A percentile compares a stretch with the other conserved stretches of the same genome.
phyloP scores from a whole-genome alignment of 371 early-diverging fungal genomes.

The Mortierella sp. region DNA sequence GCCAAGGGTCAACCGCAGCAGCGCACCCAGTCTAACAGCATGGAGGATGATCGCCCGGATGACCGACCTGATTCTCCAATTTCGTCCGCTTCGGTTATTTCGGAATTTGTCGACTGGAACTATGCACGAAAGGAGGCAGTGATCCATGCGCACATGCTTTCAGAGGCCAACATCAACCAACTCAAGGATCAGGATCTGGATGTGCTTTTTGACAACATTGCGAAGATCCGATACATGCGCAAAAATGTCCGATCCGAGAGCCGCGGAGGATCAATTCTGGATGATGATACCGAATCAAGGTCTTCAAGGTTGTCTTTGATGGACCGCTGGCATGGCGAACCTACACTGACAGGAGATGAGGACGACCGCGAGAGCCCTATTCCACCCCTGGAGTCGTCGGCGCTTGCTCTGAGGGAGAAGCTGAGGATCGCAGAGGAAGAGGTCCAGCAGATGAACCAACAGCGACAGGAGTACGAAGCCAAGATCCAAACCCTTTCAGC shows the following conservation, averaged over 20 bases:
- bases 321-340: constrained; percentile 45
- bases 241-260: constrained; percentile 65
- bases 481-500: constrained; percentile 66
- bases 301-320: constrained; percentile 40
- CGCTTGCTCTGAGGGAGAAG: constrained; percentile 64
- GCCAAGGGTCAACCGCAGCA: constrained; percentile 16
- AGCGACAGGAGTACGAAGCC: constrained; percentile 70
- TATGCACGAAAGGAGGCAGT: constrained; percentile 82
- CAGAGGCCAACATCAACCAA: constrained; percentile 62
- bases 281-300: constrained; percentile 68
- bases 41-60: constrained; percentile 51
- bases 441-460: constrained; percentile 67
- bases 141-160: constrained; percentile 60
- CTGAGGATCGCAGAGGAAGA: constrained; percentile 67
- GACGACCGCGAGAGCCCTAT: constrained; percentile 34
- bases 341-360: constrained; percentile 22
- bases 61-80: constrained; percentile 74
- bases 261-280: constrained; percentile 62
- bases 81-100: constrained; percentile 64
- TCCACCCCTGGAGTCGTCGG: constrained; percentile 38
- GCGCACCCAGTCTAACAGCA: constrained; percentile 39
- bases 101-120: constrained; percentile 83
- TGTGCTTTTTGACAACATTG: constrained; percentile 69
- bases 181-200: constrained; percentile 74
- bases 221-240: constrained; percentile 66